Base-by-base conservation (phyloP, 371 early-diverging fungal species). In the Nematocida ironsii region DNA sequence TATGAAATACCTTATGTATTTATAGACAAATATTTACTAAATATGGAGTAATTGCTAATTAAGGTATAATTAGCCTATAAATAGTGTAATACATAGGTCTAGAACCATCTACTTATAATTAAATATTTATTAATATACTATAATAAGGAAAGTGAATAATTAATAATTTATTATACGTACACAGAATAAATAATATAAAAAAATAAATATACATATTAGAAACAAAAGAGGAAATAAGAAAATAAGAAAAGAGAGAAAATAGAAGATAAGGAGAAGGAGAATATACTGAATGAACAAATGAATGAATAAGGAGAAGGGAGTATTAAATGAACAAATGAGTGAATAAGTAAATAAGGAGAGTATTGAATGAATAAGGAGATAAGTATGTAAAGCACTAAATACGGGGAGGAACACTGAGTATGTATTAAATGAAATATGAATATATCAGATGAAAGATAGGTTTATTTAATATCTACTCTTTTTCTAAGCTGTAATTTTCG, bases 401-500 rank as follows among this genome's bases (percentile, higher is more conserved):
- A 27, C 0, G 33, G 33, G 2, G 2, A 2, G 2, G 2, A 27
- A 2, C 2, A 27, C 33, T 27, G 33, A 27, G 33, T 27, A 27
- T 27, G 33, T 27, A 27, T 27, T 27, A 27, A 27, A 27, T 27
- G 33, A 27, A 27, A 27, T 2, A 27, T 27, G 33, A 27, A 33
- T 33, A 33, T 33, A 33, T 33, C 33, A 33, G 33, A 33, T 33
- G 33, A 33, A 33, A 33, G 33, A 33, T 18, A 50, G 18, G 7
- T 58, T 58, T 23, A 58, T 23, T 58, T 58, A 58, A 23, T 50
- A 50, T 58, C 23, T n/a, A n/a, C 58, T 6, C 58, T 58, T 23
- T 47, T 62, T 40, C n/a, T 47, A 9, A 54, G 62, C n/a, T n/a
- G 20, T 9, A 76, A 16, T 20, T 60, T 27, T 20, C 50, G 20